Evolutionary conservation across 2,329 filamentous ascomycete species (phyloP).

Genomic region (Gnomoniopsis smithogilvyi): DNA sequence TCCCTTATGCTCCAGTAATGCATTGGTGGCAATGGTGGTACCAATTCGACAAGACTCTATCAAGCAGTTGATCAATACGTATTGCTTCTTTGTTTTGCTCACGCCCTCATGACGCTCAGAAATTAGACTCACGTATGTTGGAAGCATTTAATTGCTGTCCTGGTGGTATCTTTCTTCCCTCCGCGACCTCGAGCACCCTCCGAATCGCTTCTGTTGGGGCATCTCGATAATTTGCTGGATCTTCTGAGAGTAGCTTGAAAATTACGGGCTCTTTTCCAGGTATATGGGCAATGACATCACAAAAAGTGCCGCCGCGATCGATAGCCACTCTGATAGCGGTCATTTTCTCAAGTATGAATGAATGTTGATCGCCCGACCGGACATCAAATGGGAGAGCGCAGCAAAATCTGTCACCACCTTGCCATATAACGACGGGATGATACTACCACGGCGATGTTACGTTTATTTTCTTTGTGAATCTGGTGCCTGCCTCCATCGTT

Average conservation of each 20-base stretch:
- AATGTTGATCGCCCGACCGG: not conserved
- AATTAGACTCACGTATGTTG: constrained; percentile 25
- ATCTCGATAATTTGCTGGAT: constrained; percentile 68
- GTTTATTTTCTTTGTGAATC: not conserved
- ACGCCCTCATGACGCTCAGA: not conserved
- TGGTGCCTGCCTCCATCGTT: not conserved
- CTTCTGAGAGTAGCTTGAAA: constrained; percentile 73
- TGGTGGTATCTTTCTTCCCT: constrained; percentile 51
- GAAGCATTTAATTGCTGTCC: constrained; percentile 31
- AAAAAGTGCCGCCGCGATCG: constrained; percentile 71
- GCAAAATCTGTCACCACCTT: not conserved
- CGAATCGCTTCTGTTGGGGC: constrained; percentile 70
- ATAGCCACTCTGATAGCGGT: constrained; percentile 29
- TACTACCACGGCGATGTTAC: too few species aligned
- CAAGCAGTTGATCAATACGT: not conserved
- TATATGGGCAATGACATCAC: constrained; percentile 65
- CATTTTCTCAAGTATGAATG: not conserved
- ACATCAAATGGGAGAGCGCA: not conserved
- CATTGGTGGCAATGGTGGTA: constrained; percentile 74
- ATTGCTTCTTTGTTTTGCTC: not conserved
- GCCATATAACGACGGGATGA: not conserved
- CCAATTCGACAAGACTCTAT: constrained; percentile 72
- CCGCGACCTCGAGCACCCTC: constrained; percentile 60
- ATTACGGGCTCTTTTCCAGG: constrained; percentile 65
- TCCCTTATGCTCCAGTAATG: constrained; percentile 69